Evolutionary conservation across 306 rosid species (phyloP).

Genomic region (Cicer arietinum): DNA sequence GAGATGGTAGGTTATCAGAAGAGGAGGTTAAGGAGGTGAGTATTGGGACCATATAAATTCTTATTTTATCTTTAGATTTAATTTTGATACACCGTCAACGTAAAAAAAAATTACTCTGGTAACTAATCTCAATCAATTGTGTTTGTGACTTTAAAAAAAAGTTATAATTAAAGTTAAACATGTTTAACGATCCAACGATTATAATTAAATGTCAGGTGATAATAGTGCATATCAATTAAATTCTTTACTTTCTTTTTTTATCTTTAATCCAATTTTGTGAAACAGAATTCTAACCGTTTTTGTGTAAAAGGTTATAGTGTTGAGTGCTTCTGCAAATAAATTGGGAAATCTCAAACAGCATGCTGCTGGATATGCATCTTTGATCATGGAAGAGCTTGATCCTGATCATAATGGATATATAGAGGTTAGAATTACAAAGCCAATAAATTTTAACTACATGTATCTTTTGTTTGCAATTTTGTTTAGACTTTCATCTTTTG

Average conservation of each 20-base stretch:
- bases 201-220: too few species aligned
- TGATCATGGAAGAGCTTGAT: slow-evolving; percentile 95
- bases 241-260: too few species aligned
- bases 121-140: too few species aligned
- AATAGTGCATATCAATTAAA: too few species aligned
- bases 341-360: slow-evolving; percentile 75
- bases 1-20: slow-evolving; percentile 90
- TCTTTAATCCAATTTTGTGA: not conserved
- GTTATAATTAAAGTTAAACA: too few species aligned
- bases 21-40: slow-evolving; percentile 91
- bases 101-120: too few species aligned
- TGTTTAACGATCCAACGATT: too few species aligned
- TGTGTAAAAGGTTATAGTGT: slow-evolving; percentile 77
- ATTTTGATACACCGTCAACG: too few species aligned
- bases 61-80: not conserved
- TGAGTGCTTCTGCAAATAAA: slow-evolving; percentile 92
- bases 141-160: too few species aligned
- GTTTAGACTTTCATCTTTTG: not conserved
- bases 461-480: not conserved
- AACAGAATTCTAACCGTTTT: slow-evolving; percentile 42
- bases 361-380: slow-evolving; percentile 72
- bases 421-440: slow-evolving; percentile 59
- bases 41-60: slow-evolving; percentile 26
- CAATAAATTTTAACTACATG: not conserved
- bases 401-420: slow-evolving; percentile 89